Base-by-base conservation (phyloP, 1,139 yeast genomes). In the Dujonia santamariae region DNA sequence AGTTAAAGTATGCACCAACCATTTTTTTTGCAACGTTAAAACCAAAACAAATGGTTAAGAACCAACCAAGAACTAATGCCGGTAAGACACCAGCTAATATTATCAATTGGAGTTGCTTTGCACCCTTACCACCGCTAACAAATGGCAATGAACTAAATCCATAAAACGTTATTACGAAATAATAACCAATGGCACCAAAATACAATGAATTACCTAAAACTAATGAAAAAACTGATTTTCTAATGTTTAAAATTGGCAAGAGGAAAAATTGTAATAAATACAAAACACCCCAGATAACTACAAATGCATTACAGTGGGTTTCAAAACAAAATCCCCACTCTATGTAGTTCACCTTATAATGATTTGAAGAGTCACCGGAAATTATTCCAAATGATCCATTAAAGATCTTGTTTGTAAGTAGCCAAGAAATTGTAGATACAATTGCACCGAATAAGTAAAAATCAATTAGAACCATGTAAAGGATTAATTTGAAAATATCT, bases 281-380 rank as follows among this genome's bases (percentile, higher is more conserved):
- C 28, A 88, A 67, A 36, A 77, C 61, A 39, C 86, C 70, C 95
- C 95, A 87, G 37, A 88, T 80, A 19, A 85, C 67, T 46, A 88
- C 63, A 50, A 86, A 88, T 23, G 96, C 77, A 57, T 88, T 88
- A 61, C 96, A 87, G 57, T 88, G 97, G 18, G 88, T 81, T 53
- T 88, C 97, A 56, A 88, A 88, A 59, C 97, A 87, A 54, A 86
- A 88, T 0, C 92, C 90, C 96, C 96, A 88, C 52, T 87, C 96
- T 32, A 88, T 69, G 43, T 78, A 76, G 36, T 78, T 77, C 29
- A 75, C 72, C 35, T 53, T 59, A 40, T 57, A 57, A 4, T 19
- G 28, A 32, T 42, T 46, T 18, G 43, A 43, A 8, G 42, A 34
- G 21, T 48, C 21, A 7, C 43, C 43, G 13, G 64, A 59, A 9